These are phyloP conservation scores for Stagonosporopsis cucurbitacearum DNA, from an alignment of 2,329 filamentous ascomycete genomes.

Conservation along the genomic window DNA sequence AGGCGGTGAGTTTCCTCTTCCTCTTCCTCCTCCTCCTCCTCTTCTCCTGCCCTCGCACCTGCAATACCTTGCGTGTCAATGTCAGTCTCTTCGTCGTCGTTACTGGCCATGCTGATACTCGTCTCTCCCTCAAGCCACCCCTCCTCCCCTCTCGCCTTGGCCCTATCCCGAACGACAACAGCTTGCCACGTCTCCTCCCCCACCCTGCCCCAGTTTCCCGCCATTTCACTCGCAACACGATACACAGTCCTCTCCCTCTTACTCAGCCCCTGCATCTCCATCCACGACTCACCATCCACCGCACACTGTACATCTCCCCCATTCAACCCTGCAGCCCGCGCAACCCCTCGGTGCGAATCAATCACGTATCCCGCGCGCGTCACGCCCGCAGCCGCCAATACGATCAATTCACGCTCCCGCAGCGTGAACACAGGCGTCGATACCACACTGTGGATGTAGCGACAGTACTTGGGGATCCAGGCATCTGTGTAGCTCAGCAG, in stretches of 20 bases:
- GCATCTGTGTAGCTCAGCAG: conserved; percentile 10
- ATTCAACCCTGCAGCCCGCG: not conserved
- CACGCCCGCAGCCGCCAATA: not conserved
- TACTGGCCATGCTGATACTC: too few species aligned
- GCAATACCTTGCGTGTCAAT: not conserved
- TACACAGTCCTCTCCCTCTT: conserved; percentile 2
- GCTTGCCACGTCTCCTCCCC: not conserved
- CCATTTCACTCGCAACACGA: conserved; percentile 7
- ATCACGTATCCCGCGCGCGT: not conserved
- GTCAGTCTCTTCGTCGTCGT: not conserved
- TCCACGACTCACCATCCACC: not conserved
- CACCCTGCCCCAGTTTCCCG: conserved; percentile 4
- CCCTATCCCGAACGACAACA: conserved; percentile 1
- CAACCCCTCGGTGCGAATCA: conserved; percentile 1
- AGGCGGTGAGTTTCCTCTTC: not conserved
- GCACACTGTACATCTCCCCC: not conserved
- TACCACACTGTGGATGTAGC: conserved; percentile 5
- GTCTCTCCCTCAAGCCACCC: conserved; percentile 8
- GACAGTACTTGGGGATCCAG: conserved; percentile 6
- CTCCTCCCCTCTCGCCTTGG: not conserved
- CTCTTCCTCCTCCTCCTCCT: not conserved
- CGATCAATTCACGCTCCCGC: conserved; percentile 3
- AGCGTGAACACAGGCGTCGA: not conserved
- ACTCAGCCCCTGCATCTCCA: not conserved
- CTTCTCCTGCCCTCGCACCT: not conserved